Conservation (phyloP, 495 filamentous ascomycete genomes). For the Hypoxylon subgilvum region DNA sequence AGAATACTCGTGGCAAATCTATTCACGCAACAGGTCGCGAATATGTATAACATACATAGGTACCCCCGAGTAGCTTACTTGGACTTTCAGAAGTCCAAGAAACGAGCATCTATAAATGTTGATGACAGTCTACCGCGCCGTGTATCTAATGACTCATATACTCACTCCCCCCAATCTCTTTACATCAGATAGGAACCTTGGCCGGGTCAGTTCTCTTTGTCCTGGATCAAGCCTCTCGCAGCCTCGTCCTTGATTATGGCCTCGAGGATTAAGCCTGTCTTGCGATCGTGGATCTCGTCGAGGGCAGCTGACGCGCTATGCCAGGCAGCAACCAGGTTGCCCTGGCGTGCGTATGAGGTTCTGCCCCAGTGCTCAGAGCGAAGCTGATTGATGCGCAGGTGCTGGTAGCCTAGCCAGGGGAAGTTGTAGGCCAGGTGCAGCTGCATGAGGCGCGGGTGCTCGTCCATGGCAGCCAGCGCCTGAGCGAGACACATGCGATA, state of each 20-base stretch:
- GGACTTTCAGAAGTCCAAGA: no score
- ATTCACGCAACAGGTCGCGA: no score
- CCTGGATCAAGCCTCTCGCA: conserved; percentile 2
- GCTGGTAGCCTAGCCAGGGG: conserved; percentile 29
- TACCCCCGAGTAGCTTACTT: no score
- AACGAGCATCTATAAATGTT: no score
- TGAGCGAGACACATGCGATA: conserved; percentile 21
- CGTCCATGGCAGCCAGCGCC: conserved; percentile 22
- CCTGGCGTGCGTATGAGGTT: conserved; percentile 16
- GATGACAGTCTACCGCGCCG: no score
- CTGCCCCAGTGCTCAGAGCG: conserved; percentile 12
- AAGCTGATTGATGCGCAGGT: conserved; percentile 5
- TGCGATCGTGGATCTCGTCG: conserved; percentile 33
- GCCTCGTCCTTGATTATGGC: conserved; percentile 11
- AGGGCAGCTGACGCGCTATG: conserved; percentile 19
- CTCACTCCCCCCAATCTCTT: no score
- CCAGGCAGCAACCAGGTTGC: conserved; percentile 31
- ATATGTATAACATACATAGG: no score
- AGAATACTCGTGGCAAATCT: no score
- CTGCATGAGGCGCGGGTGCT: conserved; percentile 30
- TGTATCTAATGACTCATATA: no score
- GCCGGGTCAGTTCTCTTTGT: conserved; percentile 6
- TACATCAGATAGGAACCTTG: no score
- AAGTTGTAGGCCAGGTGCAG: conserved; percentile 32
- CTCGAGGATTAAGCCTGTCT: conserved; percentile 21